Percentiles rank a stretch among this genome's conserved stretches.
Conservation (phyloP, 768 basidiomycete genomes). For the Psilocybe tampanensis region DNA sequence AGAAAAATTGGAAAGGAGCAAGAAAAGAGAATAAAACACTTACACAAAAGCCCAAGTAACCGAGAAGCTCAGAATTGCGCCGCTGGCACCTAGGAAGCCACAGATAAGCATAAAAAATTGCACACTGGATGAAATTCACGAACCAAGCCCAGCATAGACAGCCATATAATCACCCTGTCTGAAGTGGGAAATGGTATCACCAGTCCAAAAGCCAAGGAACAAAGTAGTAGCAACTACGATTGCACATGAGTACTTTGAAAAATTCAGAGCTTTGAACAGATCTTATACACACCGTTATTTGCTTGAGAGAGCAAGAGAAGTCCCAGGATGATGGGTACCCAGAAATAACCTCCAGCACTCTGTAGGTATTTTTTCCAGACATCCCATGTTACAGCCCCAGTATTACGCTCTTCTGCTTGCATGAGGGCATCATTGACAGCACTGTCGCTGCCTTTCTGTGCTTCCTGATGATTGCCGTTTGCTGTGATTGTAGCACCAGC, state of each 20-base stretch:
- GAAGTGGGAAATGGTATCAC: slow-evolving; percentile 54
- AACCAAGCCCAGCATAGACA: slow-evolving; percentile 49
- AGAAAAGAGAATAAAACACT: slow-evolving; percentile 16
- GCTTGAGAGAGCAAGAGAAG: slow-evolving; percentile 51
- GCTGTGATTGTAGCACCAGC: neutral
- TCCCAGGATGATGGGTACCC: slow-evolving; percentile 46
- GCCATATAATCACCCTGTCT: slow-evolving; percentile 70
- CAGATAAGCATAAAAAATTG: neutral
- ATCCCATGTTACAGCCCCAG: slow-evolving; percentile 51
- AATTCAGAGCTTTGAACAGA: neutral
- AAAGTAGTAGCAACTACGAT: slow-evolving; percentile 63
- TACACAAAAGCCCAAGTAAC: slow-evolving; percentile 54
- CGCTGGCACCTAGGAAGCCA: slow-evolving; percentile 39
- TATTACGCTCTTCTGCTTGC: slow-evolving; percentile 59
- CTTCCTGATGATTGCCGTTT: neutral
- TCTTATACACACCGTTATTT: slow-evolving; percentile 42
- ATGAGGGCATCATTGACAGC: slow-evolving; percentile 32
- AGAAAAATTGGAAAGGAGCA: no score
- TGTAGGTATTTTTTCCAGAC: slow-evolving; percentile 52
- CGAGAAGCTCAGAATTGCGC: slow-evolving; percentile 53
- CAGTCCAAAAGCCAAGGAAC: slow-evolving; percentile 77
- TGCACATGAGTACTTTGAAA: neutral
- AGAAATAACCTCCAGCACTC: slow-evolving; percentile 50
- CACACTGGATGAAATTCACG: slow-evolving; percentile 2
- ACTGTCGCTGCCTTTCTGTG: neutral